A percentile compares a stretch with the other conserved stretches of the same genome.
Conservation (phyloP, 2,329 filamentous ascomycete genomes). For the Penicillium sp. region DNA sequence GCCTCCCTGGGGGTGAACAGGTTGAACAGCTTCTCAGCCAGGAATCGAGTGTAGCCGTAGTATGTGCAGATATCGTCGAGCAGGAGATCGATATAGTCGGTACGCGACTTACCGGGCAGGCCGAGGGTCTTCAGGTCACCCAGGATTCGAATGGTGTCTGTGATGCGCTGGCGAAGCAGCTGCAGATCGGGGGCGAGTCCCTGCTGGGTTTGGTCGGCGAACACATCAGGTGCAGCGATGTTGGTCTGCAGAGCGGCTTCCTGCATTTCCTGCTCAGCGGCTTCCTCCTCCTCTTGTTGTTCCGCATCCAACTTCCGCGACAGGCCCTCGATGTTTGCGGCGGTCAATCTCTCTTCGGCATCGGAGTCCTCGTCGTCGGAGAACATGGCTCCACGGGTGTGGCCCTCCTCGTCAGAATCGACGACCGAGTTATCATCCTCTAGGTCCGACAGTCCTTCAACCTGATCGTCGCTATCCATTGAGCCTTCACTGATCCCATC, state of each 20-base stretch:
- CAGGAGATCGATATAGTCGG: slow-evolving; percentile 83
- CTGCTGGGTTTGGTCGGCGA: slow-evolving; percentile 57
- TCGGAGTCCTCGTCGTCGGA: slow-evolving; percentile 93
- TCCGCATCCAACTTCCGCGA: slow-evolving; percentile 80
- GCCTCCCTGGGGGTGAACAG: slow-evolving; percentile 92
- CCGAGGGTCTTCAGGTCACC: slow-evolving; percentile 81
- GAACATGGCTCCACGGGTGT: slow-evolving; percentile 69
- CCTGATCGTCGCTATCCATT: slow-evolving; percentile 50
- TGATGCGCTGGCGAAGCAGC: slow-evolving; percentile 81
- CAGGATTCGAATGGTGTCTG: slow-evolving; percentile 86
- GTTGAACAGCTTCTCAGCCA: slow-evolving; percentile 93
- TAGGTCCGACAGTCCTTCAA: slow-evolving; percentile 50
- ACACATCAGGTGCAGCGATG: slow-evolving; percentile 71
- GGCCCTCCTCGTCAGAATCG: slow-evolving; percentile 68
- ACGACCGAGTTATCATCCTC: slow-evolving; percentile 58
- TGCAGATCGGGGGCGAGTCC: slow-evolving; percentile 85
- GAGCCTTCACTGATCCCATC: slow-evolving; percentile 44
- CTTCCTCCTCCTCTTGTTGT: slow-evolving; percentile 72
- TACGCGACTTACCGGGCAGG: slow-evolving; percentile 75
- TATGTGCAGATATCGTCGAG: slow-evolving; percentile 92
- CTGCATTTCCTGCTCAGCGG: slow-evolving; percentile 80
- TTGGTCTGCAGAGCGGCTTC: slow-evolving; percentile 89
- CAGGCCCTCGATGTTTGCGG: slow-evolving; percentile 92
- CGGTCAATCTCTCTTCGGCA: slow-evolving; percentile 84
- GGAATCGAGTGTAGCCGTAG: slow-evolving; percentile 90